phyloP scores from a whole-genome alignment of 2,329 filamentous ascomycete genomes.

The Calonectria hawksworthii region DNA sequence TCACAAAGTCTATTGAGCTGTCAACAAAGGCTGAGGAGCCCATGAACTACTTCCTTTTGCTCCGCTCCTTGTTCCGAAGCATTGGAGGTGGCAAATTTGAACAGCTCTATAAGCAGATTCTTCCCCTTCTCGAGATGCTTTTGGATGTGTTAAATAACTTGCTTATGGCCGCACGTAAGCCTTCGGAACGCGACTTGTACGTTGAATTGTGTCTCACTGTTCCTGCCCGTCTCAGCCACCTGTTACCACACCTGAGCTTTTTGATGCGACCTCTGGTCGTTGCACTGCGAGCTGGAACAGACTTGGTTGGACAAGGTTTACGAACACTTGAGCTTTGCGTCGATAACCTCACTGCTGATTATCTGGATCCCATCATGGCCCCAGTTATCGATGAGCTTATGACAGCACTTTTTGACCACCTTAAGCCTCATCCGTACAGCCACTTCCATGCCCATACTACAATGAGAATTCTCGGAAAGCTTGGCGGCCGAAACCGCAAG shows the following conservation, averaged over 20 bases:
- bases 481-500: slow-evolving; percentile 94
- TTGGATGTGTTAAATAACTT: slow-evolving; percentile 97
- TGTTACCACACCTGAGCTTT: slow-evolving; percentile 94
- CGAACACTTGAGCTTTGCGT: slow-evolving; percentile 96
- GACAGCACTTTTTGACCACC: slow-evolving; percentile 96
- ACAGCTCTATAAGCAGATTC: slow-evolving; percentile 96
- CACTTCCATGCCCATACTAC: slow-evolving; percentile 99
- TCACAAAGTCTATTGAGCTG: slow-evolving; percentile 96
- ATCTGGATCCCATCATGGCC: slow-evolving; percentile 98
- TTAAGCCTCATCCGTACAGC: slow-evolving; percentile 93
- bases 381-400: slow-evolving; percentile 99
- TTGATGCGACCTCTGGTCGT: slow-evolving; percentile 98
- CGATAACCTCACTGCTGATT: slow-evolving; percentile 97
- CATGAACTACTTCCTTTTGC: slow-evolving; percentile 97
- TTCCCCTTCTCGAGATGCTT: slow-evolving; percentile 96
- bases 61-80: slow-evolving; percentile 93
- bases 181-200: slow-evolving; percentile 92
- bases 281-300: slow-evolving; percentile 89
- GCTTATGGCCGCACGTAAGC: slow-evolving; percentile 89
- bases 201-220: slow-evolving; percentile 98
- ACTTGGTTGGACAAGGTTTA: slow-evolving; percentile 94
- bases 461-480: slow-evolving; percentile 95
- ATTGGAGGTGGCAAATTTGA: slow-evolving; percentile 98
- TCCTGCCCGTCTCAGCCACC: slow-evolving; percentile 91
- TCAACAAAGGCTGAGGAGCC: slow-evolving; percentile 97